phyloP scores from a whole-genome alignment of 352 stramenopile genomes.

The Aphanomyces cochlioides region DNA sequence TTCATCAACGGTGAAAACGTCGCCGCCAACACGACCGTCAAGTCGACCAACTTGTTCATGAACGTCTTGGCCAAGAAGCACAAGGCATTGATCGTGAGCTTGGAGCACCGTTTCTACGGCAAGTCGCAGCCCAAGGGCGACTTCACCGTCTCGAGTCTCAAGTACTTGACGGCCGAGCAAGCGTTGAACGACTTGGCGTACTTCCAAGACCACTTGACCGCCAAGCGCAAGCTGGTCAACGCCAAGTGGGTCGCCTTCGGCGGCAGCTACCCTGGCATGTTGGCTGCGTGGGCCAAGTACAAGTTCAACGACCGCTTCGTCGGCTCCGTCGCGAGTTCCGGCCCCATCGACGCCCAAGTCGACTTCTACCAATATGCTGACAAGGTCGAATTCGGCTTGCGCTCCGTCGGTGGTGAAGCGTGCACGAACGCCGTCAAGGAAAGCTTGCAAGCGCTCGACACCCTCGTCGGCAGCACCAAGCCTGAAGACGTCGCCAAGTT shows the following conservation, averaged over 20 bases:
- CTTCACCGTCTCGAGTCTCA: conserved; percentile 66
- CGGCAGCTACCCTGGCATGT: conserved; percentile 78
- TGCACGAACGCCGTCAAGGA: conserved; percentile 61
- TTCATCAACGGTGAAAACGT: conserved; percentile 74
- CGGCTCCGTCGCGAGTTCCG: conserved; percentile 43
- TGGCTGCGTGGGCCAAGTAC: conserved; percentile 70
- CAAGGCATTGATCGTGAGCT: conserved; percentile 52
- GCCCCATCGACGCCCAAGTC: conserved; percentile 65
- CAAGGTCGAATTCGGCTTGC: conserved; percentile 68
- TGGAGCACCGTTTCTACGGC: conserved; percentile 87
- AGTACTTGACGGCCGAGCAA: conserved; percentile 73
- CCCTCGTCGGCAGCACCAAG: conserved; percentile 18
- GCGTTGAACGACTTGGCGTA: conserved; percentile 75
- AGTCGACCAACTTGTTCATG: conserved; percentile 60
- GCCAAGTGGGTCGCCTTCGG: conserved; percentile 69
- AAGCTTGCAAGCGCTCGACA: conserved; percentile 40
- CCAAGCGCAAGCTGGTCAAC: conserved; percentile 37
- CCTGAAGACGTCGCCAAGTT: conserved; percentile 20
- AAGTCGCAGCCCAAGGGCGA: conserved; percentile 70
- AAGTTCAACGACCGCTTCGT: neutral
- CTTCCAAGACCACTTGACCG: conserved; percentile 61
- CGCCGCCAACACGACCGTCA: conserved; percentile 43
- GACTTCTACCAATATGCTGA: conserved; percentile 65
- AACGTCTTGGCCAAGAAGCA: conserved; percentile 58
- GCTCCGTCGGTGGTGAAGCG: conserved; percentile 54